A percentile compares a stretch with the other conserved stretches of the same genome.
These are phyloP conservation scores for Stagonosporopsis cucurbitacearum DNA, from an alignment of 2,329 filamentous ascomycete species.

Conservation along the genomic window DNA sequence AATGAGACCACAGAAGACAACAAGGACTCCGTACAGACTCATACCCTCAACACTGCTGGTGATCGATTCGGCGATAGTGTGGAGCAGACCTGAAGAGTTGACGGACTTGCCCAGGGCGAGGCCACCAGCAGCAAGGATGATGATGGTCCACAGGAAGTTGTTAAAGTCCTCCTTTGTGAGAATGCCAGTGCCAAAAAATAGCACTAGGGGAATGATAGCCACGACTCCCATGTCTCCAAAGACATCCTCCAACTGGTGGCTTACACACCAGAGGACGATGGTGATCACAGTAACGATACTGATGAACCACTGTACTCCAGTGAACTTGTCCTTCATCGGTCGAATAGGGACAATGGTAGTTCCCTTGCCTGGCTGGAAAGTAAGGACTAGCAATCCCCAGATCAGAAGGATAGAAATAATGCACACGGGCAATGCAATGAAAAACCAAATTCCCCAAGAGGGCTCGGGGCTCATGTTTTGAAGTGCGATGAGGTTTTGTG, in stretches of 20 bases:
- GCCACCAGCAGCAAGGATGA: slow-evolving; percentile 94
- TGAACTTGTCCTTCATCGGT: slow-evolving; percentile 85
- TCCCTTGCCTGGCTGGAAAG: slow-evolving; percentile 83
- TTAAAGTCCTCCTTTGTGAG: slow-evolving; percentile 99
- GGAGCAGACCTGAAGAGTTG: slow-evolving; percentile 87
- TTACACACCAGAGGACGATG: slow-evolving; percentile 90
- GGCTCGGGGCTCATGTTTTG: slow-evolving; percentile 93
- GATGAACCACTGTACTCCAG: slow-evolving; percentile 92
- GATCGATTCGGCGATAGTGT: slow-evolving; percentile 83
- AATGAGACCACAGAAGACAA: slow-evolving; percentile 84
- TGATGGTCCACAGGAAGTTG: slow-evolving; percentile 99
- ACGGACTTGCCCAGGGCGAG: slow-evolving; percentile 93
- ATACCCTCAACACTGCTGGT: slow-evolving; percentile 76
- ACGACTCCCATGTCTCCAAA: slow-evolving; percentile 99
- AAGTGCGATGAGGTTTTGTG: slow-evolving; percentile 95
- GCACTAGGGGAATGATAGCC: slow-evolving; percentile 90
- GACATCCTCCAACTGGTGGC: slow-evolving; percentile 81
- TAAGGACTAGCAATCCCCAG: slow-evolving; percentile 83
- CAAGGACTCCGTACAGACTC: slow-evolving; percentile 82
- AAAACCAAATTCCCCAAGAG: slow-evolving; percentile 97
- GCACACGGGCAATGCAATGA: slow-evolving; percentile 91
- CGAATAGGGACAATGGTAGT: slow-evolving; percentile 92
- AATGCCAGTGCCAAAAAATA: slow-evolving; percentile 96
- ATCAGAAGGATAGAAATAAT: slow-evolving; percentile 86
- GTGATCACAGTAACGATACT: slow-evolving; percentile 80